These are phyloP conservation scores for Penicillium tannophilum DNA, from an alignment of 495 filamentous ascomycete genomes.

Conservation along the genomic window DNA sequence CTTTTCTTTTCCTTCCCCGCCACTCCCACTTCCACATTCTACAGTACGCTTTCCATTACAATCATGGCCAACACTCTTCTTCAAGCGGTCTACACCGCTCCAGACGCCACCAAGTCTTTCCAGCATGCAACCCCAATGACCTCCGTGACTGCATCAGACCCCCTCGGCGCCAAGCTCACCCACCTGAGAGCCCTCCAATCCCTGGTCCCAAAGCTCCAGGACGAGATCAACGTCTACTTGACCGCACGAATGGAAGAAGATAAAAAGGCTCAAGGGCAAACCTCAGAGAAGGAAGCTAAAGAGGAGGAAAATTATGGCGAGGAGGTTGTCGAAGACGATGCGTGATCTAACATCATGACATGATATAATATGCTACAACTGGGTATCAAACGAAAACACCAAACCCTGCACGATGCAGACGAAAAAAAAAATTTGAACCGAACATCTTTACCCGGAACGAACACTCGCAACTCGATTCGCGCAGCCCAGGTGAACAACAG, in stretches of 20 bases:
- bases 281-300: slow-evolving; percentile 58
- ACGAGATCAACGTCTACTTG: slow-evolving; percentile 76
- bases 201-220: slow-evolving; percentile 63
- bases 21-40: background rate
- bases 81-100: slow-evolving; percentile 54
- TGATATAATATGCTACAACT: slow-evolving; percentile 21
- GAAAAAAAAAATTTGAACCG: slow-evolving; percentile 11
- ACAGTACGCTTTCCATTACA: background rate
- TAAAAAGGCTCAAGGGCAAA: slow-evolving; percentile 56
- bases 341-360: slow-evolving; percentile 26
- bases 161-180: slow-evolving; percentile 55
- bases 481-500: slow-evolving; percentile 85
- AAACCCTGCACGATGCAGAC: slow-evolving; percentile 19
- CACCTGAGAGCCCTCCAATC: slow-evolving; percentile 71
- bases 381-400: slow-evolving; percentile 41
- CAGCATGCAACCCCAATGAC: slow-evolving; percentile 44
- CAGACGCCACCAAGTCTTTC: slow-evolving; percentile 44
- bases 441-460: slow-evolving; percentile 18
- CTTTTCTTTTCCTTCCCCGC: slow-evolving; percentile 6
- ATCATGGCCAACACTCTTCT: slow-evolving; percentile 13
- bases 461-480: slow-evolving; percentile 47
- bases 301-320: slow-evolving; percentile 90
- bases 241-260: slow-evolving; percentile 90
- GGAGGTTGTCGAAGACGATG: slow-evolving; percentile 64
- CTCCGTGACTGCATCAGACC: slow-evolving; percentile 17